These are phyloP conservation scores for Aspergillus ustus DNA, from an alignment of 2,329 filamentous ascomycete genomes.

Conservation along the genomic window DNA sequence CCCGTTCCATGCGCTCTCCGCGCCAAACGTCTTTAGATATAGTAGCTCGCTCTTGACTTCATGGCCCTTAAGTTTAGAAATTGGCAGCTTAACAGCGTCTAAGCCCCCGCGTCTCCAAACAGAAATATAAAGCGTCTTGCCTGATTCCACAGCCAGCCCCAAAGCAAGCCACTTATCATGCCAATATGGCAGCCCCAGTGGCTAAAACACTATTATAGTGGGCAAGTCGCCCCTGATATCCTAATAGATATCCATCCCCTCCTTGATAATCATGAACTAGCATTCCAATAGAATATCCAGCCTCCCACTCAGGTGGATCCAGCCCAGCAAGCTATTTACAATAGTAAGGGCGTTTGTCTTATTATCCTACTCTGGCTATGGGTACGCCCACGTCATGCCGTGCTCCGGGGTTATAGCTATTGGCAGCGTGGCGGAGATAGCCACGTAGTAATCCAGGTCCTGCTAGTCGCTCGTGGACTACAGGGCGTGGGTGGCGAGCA, in stretches of 20 bases:
- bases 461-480: slow-evolving; percentile 46
- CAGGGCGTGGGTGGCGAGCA: slow-evolving; percentile 36
- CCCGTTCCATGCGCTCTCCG: not conserved
- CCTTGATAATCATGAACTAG: slow-evolving; percentile 31
- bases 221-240: slow-evolving; percentile 28
- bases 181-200: slow-evolving; percentile 39
- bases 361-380: slow-evolving; percentile 38
- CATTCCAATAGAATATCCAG: slow-evolving; percentile 29
- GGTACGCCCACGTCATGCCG: slow-evolving; percentile 43
- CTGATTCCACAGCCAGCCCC: slow-evolving; percentile 23
- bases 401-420: slow-evolving; percentile 44
- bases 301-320: slow-evolving; percentile 37
- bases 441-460: slow-evolving; percentile 36
- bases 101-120: slow-evolving; percentile 29
- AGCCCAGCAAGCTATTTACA: slow-evolving; percentile 40
- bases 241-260: slow-evolving; percentile 39
- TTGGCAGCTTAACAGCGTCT: slow-evolving; percentile 8
- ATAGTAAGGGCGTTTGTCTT: slow-evolving; percentile 42
- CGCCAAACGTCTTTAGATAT: slow-evolving; percentile 16
- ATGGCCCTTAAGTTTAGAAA: not conserved
- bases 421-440: slow-evolving; percentile 36
- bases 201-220: slow-evolving; percentile 35
- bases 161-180: slow-evolving; percentile 38
- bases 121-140: slow-evolving; percentile 19
- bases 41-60: slow-evolving; percentile 7